Base-by-base conservation (phyloP, 1,139 yeast genomes). In the Kodamaea sp. region DNA sequence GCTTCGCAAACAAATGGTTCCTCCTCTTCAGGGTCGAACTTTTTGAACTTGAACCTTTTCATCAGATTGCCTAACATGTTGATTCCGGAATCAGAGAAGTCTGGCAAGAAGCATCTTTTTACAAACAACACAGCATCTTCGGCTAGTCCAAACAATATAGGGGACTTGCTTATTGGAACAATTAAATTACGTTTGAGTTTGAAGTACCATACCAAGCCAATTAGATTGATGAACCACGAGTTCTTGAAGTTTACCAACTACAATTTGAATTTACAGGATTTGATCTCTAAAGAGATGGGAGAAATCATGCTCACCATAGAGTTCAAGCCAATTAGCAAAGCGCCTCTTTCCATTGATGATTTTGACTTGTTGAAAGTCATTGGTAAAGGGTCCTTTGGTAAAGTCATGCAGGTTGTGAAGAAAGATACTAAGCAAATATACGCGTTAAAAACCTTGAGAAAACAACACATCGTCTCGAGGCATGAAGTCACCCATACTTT, bases 381-480 rank as follows among this genome's bases (percentile, higher is more conserved):
- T 38, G 98, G 98, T 29, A 92, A 92, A 59, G 98, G 98, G 3
- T 88, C 97, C 2, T 94, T 92, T 61, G 98, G 98, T 35, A 92
- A 94, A 61, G 98, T 92, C 38, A 92, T 92, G 97, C 98, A 92
- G 62, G 98, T 92, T 28, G 81, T 89, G 40, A 92, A 92, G 64
- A 86, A 86, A 50, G 97, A 92, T 61, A 92, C 98, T 8, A 84
- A 84, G 46, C 95, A 90, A 56, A 83, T 92, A 24, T 92, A 92
- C 59, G 98, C 98, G 3, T 70, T 92, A 57, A 92, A 92, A 58
- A 89, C 97, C 1, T 80, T 92, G 45, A 76, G 97, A 48, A 92
- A 92, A 57, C 89, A 95, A 16, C 96, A 92, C 56, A 88, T 92
- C 48, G 95, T 92, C 21, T 85, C 95, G 12, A 79, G 95, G 53